Evolutionary conservation across 106 monocot species (phyloP), one percentile per base, ranked within the genome.

Genomic region (Acorus gramineus): DNA sequence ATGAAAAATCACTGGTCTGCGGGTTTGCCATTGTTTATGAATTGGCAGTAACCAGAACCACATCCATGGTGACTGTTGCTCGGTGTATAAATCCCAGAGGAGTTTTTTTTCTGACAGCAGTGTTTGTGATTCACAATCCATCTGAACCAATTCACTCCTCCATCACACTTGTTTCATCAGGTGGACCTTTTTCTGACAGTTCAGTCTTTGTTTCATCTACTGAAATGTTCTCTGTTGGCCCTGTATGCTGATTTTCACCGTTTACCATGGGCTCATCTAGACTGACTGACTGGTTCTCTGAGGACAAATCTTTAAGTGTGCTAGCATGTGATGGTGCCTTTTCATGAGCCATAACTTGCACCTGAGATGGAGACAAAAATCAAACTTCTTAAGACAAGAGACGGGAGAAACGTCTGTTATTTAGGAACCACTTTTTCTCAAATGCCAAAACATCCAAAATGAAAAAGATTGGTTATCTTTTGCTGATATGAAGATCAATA

Each of bases 281-380:
- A 56, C 80, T 82, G 57, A 72, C 80, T 13, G 47, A 49, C 3
- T 50, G 12, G 3, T 61, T 55, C 9, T 66, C 62, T 7, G 60
- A 55, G 44, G 51, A 44, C 9, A 67, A 61, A 47, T 46, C 7
- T 42, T 46, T 66, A 52, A 57, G n/a, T 55, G 58, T 78, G 65
- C 77, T 66, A 57, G 56, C n/a, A 52, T 47, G 10, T 6, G 69
- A 54, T 50, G 6, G 43, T 8, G 57, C 55, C 49, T 75, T 71
- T 57, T 76, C 73, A 54, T 85, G 68, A 46, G 42, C 78, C 65
- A 78, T 77, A 46, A 71, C n/a, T 49, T 82, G 89, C 45, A 71
- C 79, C 85, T 89, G 74, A 47, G 8, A 50, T 44, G 6, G 50
- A 63, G 44, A 8, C 12, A 50, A 56, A 50, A 57, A 50, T 4